These are phyloP conservation scores for Citrus medica DNA, from an alignment of 345 rosid species.

Conservation along the genomic window DNA sequence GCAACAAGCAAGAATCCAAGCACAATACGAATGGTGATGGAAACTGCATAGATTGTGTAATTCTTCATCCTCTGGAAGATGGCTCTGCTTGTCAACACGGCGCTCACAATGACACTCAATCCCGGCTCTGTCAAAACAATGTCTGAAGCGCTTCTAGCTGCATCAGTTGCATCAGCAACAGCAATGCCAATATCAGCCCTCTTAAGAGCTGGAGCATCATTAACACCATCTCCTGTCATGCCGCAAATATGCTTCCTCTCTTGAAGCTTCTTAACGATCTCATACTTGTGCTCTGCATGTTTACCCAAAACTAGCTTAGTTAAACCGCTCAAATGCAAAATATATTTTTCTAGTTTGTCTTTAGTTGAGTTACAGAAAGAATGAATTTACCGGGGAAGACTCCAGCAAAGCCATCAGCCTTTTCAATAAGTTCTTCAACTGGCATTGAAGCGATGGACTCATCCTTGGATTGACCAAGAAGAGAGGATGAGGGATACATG, in stretches of 20 bases:
- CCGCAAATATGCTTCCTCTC: conserved; percentile 79
- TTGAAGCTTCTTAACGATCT: conserved; percentile 73
- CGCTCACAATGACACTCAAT: conserved; percentile 69
- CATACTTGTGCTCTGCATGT: conserved; percentile 66
- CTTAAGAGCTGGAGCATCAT: conserved; percentile 81
- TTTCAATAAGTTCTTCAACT: conserved; percentile 69
- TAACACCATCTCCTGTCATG: conserved; percentile 89
- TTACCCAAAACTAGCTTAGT: neutral
- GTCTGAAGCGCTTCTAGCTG: conserved; percentile 77
- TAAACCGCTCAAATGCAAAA: neutral
- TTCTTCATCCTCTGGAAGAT: conserved; percentile 93
- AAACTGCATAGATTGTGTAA: conserved; percentile 86
- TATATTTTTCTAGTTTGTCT: neutral
- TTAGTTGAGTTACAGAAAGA: neutral
- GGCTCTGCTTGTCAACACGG: conserved; percentile 76
- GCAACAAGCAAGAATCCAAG: conserved; percentile 75
- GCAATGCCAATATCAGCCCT: conserved; percentile 85
- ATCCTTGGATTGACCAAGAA: conserved; percentile 60
- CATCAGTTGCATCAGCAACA: conserved; percentile 82
- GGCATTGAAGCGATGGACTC: conserved; percentile 50
- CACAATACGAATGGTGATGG: conserved; percentile 83
- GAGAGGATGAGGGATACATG: conserved; percentile 81
- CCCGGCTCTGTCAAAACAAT: conserved; percentile 83
- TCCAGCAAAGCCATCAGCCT: conserved; percentile 86
- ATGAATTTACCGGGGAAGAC: conserved; percentile 73